phyloP scores from a whole-genome alignment of 805 yeast species.

The Metschnikowia sp. region DNA sequence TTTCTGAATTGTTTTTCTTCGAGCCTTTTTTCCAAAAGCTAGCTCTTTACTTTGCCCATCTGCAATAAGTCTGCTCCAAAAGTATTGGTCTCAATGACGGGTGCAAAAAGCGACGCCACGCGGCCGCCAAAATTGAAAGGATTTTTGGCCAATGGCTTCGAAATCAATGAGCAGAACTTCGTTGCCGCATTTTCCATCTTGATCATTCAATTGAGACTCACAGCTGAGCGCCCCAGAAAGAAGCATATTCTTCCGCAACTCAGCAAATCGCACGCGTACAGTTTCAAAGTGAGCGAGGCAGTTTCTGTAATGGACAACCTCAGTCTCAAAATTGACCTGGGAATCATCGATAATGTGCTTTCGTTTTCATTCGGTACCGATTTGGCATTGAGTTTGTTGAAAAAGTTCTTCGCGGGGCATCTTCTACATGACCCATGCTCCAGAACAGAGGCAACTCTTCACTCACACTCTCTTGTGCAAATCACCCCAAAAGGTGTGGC shows the following conservation, averaged over 20 bases:
- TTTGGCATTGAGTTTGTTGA: constrained; percentile 43
- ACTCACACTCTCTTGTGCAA: constrained; percentile 48
- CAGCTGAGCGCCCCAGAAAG: constrained; percentile 13
- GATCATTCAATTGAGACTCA: constrained; percentile 36
- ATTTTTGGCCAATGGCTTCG: constrained; percentile 3
- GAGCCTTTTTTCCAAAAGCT: neutral
- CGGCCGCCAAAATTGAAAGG: constrained; percentile 1
- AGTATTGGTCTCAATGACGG: constrained; percentile 2
- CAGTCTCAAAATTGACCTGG: constrained; percentile 44
- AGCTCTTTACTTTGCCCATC: neutral
- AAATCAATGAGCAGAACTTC: constrained; percentile 51
- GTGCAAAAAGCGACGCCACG: constrained; percentile 2
- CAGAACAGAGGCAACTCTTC: constrained; percentile 54
- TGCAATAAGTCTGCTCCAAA: no score
- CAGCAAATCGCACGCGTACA: constrained; percentile 43
- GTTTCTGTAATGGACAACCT: constrained; percentile 48
- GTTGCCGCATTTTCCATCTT: constrained; percentile 56
- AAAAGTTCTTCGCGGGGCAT: constrained; percentile 55
- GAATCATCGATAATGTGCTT: constrained; percentile 48
- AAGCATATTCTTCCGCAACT: constrained; percentile 21
- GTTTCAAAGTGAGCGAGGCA: constrained; percentile 54
- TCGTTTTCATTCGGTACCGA: constrained; percentile 52
- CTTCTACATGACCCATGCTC: constrained; percentile 74
- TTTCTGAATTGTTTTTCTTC: neutral
- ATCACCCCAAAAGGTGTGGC: constrained; percentile 93